A percentile compares a stretch with the other conserved stretches of the same genome.
phyloP scores from a whole-genome alignment of 164 flowering plant genomes.

The Echeveria elegans region DNA sequence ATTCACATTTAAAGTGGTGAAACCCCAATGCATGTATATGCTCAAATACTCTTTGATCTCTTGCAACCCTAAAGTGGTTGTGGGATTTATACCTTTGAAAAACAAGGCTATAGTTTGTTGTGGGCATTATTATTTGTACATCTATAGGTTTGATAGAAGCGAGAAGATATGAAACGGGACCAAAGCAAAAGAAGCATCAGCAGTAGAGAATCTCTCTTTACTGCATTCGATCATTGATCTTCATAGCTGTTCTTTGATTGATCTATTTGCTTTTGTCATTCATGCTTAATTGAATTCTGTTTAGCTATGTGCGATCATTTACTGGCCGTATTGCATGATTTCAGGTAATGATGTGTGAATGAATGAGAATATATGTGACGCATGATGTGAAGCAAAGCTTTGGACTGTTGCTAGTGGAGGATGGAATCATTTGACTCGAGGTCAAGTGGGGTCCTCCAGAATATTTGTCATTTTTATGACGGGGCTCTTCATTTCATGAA shows the following conservation, averaged over 20 bases:
- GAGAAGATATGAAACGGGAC: not conserved
- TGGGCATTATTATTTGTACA: not conserved
- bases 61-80: not conserved
- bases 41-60: not conserved
- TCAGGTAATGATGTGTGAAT: not conserved
- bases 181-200: not conserved
- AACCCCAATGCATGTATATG: not conserved
- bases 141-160: not conserved
- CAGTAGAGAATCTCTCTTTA: not conserved
- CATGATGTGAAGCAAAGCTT: no score
- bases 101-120: not conserved
- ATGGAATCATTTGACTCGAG: constrained; percentile 4
- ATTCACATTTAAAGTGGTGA: not conserved
- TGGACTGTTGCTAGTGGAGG: constrained; percentile 2
- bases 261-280: no score
- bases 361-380: no score
- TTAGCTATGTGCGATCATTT: not conserved
- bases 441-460: not conserved
- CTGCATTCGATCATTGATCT: not conserved
- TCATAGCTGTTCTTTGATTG: not conserved
- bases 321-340: no score
- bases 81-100: not conserved
- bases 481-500: not conserved
- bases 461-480: no score
- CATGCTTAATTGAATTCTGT: not conserved